Conservation (phyloP, 1,284 basidiomycete species). For the Apiotrichum akiyoshidainum region DNA sequence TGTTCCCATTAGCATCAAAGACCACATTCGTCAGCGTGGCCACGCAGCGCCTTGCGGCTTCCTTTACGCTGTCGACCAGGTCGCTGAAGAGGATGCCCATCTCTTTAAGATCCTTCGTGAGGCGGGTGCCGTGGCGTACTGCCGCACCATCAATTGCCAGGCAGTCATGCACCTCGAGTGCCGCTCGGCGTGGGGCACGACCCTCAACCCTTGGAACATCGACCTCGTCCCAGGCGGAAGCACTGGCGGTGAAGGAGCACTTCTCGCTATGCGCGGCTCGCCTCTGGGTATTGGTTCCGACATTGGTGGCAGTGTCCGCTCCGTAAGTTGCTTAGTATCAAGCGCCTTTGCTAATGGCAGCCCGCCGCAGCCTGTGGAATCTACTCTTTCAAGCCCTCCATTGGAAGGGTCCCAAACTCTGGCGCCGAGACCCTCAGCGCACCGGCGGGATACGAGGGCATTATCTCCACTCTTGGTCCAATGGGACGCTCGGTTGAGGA, state of each 20-base stretch:
- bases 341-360: neutral
- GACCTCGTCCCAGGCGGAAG: slow-evolving; percentile 46
- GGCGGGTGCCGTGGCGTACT: slow-evolving; percentile 29
- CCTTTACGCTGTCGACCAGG: slow-evolving; percentile 16
- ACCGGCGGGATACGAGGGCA: slow-evolving; percentile 34
- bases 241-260: slow-evolving; percentile 51
- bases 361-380: slow-evolving; percentile 40
- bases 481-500: slow-evolving; percentile 41
- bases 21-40: slow-evolving; percentile 48
- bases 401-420: slow-evolving; percentile 39
- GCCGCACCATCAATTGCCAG: slow-evolving; percentile 24
- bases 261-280: slow-evolving; percentile 53
- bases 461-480: slow-evolving; percentile 41
- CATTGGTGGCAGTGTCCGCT: slow-evolving; percentile 65
- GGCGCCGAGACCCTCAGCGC: slow-evolving; percentile 24
- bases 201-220: slow-evolving; percentile 49
- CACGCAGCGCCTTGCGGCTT: slow-evolving; percentile 34
- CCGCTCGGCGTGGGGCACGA: slow-evolving; percentile 37
- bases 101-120: slow-evolving; percentile 24
- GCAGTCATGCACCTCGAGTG: slow-evolving; percentile 35
- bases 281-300: slow-evolving; percentile 66
- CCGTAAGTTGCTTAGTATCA: neutral
- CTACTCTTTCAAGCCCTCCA: slow-evolving; percentile 45
- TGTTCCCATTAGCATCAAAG: slow-evolving; percentile 61
- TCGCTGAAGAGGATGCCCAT: slow-evolving; percentile 14